Conservation (phyloP, 2,329 filamentous ascomycete species). For the Nigrograna mackinnonii region DNA sequence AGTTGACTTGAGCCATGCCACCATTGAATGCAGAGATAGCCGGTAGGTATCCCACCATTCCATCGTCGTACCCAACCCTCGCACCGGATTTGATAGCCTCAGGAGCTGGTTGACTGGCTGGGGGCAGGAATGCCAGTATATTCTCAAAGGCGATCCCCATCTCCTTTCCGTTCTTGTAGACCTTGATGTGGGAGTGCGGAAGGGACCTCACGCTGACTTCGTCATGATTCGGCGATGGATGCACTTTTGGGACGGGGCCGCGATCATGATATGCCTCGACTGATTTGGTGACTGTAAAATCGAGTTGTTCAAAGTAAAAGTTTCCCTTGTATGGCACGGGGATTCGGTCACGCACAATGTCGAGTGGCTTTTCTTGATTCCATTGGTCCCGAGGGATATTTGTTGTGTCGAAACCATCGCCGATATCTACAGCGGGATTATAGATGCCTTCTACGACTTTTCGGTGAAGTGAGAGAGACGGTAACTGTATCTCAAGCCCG, state of each 20-base stretch:
- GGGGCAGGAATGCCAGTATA: constrained; percentile 87
- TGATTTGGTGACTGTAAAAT: constrained; percentile 85
- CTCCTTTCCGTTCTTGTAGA: constrained; percentile 89
- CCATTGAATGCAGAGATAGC: constrained; percentile 90
- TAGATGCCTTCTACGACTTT: constrained; percentile 87
- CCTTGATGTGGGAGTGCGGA: constrained; percentile 80
- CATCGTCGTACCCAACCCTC: constrained; percentile 87
- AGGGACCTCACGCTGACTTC: constrained; percentile 79
- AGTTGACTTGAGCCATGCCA: constrained; percentile 90
- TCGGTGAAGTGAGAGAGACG: constrained; percentile 80
- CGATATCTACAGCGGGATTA: constrained; percentile 78
- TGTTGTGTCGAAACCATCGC: constrained; percentile 59
- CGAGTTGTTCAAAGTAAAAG: constrained; percentile 90
- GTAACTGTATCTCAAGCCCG: constrained; percentile 88
- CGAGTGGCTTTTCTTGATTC: constrained; percentile 59
- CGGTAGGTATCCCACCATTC: constrained; percentile 93
- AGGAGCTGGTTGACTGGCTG: constrained; percentile 74
- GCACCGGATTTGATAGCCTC: constrained; percentile 73
- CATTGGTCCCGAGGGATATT: constrained; percentile 30
- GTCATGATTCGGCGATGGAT: constrained; percentile 73
- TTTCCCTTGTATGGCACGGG: constrained; percentile 93
- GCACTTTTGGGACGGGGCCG: constrained; percentile 63
- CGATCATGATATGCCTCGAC: constrained; percentile 68
- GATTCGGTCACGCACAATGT: constrained; percentile 93
- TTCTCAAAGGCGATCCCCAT: constrained; percentile 89